Evolutionary conservation across 2,329 filamentous ascomycete species (phyloP).

Genomic region (Alternaria conjuncta): DNA sequence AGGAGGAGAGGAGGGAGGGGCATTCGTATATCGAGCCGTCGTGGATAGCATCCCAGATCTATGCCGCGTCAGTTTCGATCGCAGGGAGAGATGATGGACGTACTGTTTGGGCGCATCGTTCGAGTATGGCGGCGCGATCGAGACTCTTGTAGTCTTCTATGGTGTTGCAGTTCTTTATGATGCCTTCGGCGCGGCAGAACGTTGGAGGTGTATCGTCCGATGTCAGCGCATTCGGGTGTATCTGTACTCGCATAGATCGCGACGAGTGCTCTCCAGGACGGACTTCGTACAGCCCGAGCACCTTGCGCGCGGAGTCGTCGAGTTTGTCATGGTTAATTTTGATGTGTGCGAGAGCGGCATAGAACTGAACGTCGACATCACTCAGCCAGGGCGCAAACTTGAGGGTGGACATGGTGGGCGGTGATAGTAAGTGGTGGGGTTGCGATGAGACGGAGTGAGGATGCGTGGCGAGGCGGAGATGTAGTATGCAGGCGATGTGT

Average conservation of each 20-base stretch:
- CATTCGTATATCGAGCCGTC: constrained; percentile 96
- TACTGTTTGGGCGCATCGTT: constrained; percentile 80
- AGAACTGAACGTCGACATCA: constrained; percentile 95
- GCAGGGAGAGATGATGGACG: constrained; percentile 19
- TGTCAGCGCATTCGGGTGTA: constrained; percentile 84
- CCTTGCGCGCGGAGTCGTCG: constrained; percentile 85
- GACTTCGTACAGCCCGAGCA: constrained; percentile 89
- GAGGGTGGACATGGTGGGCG: constrained; percentile 53
- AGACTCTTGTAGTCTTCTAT: constrained; percentile 88
- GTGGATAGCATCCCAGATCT: constrained; percentile 98
- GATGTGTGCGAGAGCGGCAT: constrained; percentile 85
- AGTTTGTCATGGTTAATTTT: constrained; percentile 98
- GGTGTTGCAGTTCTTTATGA: constrained; percentile 95
- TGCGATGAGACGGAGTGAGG: background rate
- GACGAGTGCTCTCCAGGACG: constrained; percentile 73
- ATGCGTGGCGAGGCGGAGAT: background rate
- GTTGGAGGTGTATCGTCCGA: constrained; percentile 64
- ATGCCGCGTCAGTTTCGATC: background rate
- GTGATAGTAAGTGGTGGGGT: constrained; percentile 1
- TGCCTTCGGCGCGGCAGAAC: constrained; percentile 84
- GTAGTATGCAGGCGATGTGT: background rate
- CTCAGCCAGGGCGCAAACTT: constrained; percentile 90
- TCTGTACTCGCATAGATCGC: constrained; percentile 85
- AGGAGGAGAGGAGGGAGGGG: constrained; percentile 87
- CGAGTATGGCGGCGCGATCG: constrained; percentile 79